Conservation (phyloP, 805 yeast genomes). For the Cyberlindnera nakhonratchasimensis region DNA sequence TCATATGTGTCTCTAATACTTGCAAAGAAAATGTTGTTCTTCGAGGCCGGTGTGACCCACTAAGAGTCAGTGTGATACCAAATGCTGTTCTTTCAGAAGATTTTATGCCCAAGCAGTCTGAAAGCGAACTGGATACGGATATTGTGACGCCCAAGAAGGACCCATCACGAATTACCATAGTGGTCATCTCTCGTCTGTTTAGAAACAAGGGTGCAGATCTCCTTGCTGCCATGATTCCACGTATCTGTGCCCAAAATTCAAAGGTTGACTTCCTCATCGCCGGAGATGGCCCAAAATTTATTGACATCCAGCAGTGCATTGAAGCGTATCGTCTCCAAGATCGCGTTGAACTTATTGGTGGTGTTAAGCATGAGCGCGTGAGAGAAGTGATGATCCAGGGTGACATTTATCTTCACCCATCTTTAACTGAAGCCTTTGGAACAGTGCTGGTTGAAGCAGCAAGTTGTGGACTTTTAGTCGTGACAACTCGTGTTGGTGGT, state of each 20-base stretch:
- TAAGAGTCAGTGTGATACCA: slow-evolving; percentile 83
- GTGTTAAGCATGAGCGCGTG: slow-evolving; percentile 88
- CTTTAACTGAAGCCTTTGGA: slow-evolving; percentile 96
- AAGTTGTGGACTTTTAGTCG: slow-evolving; percentile 88
- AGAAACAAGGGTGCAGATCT: slow-evolving; percentile 97
- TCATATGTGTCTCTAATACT: slow-evolving; percentile 94
- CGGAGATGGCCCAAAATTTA: slow-evolving; percentile 95
- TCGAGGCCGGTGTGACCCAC: slow-evolving; percentile 78
- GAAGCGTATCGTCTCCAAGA: slow-evolving; percentile 84
- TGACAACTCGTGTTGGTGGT: slow-evolving; percentile 95
- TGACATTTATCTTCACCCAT: slow-evolving; percentile 89
- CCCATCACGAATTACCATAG: slow-evolving; percentile 59
- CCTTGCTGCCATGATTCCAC: slow-evolving; percentile 78
- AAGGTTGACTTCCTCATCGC: slow-evolving; percentile 81
- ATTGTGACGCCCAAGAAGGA: slow-evolving; percentile 25
- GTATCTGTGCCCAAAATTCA: slow-evolving; percentile 60
- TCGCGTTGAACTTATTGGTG: slow-evolving; percentile 79
- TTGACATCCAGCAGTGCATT: slow-evolving; percentile 93
- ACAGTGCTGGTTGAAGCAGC: slow-evolving; percentile 98
- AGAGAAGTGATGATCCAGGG: slow-evolving; percentile 91
- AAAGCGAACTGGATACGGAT: background rate
- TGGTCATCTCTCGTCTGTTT: slow-evolving; percentile 84
- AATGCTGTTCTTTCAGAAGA: slow-evolving; percentile 89
- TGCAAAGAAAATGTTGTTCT: slow-evolving; percentile 94
- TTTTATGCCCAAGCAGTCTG: slow-evolving; percentile 49